Conservation (phyloP, 495 filamentous ascomycete genomes). For the Bombardia bombarda region DNA sequence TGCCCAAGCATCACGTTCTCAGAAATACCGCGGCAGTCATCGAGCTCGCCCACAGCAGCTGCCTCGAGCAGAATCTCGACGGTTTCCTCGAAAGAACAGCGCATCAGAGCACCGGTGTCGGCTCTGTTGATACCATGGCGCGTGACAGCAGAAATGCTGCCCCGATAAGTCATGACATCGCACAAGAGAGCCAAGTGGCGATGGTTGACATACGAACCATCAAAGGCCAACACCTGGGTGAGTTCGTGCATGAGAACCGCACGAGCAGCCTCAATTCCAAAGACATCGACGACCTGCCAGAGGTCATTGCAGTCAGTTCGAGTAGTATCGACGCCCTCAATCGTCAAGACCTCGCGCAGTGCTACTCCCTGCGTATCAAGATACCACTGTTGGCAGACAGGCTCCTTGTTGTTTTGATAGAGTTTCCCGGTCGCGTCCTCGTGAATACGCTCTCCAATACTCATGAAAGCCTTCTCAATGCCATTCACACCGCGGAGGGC, state of each 20-base stretch:
- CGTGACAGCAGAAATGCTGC: slow-evolving; percentile 88
- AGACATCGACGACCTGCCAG: slow-evolving; percentile 83
- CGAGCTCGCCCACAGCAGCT: slow-evolving; percentile 85
- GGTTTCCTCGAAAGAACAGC: slow-evolving; percentile 98
- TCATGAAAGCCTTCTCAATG: slow-evolving; percentile 87
- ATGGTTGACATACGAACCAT: slow-evolving; percentile 98
- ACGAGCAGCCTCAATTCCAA: slow-evolving; percentile 93
- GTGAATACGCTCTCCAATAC: slow-evolving; percentile 60
- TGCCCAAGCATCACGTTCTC: slow-evolving; percentile 99
- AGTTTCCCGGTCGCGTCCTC: slow-evolving; percentile 59
- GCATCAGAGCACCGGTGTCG: slow-evolving; percentile 96
- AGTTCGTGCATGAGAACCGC: slow-evolving; percentile 79
- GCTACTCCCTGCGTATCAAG: slow-evolving; percentile 88
- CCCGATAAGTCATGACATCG: slow-evolving; percentile 96
- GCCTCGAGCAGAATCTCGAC: slow-evolving; percentile 97
- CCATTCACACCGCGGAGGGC: slow-evolving; percentile 84
- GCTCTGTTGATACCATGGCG: slow-evolving; percentile 97
- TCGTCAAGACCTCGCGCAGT: slow-evolving; percentile 69
- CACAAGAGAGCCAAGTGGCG: slow-evolving; percentile 93
- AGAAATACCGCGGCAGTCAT: slow-evolving; percentile 95
- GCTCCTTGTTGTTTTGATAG: slow-evolving; percentile 58
- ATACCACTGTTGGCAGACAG: slow-evolving; percentile 78
- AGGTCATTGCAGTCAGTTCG: slow-evolving; percentile 93
- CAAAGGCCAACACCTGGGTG: slow-evolving; percentile 85
- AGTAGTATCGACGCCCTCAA: slow-evolving; percentile 83